phyloP scores from a whole-genome alignment of 108 stramenopile species.

The Nitzschia sp. region DNA sequence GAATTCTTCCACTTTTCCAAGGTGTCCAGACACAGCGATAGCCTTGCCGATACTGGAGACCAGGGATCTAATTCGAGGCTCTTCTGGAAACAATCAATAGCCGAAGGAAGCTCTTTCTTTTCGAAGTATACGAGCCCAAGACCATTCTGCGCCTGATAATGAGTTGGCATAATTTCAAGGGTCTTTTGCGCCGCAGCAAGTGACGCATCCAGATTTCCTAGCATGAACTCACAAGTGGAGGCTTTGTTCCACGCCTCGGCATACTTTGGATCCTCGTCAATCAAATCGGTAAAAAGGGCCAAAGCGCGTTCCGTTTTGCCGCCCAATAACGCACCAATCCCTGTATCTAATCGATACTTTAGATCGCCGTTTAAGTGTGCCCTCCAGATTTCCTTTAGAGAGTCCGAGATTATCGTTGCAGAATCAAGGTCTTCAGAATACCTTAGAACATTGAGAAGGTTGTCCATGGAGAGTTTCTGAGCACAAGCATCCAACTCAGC shows the following conservation, averaged over 20 bases:
- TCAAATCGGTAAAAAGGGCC: constrained; percentile 43
- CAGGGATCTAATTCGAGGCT: constrained; percentile 77
- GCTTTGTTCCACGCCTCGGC: constrained; percentile 78
- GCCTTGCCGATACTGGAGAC: constrained; percentile 65
- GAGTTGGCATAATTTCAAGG: constrained; percentile 50
- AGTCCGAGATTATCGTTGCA: constrained; percentile 55
- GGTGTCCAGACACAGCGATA: constrained; percentile 50
- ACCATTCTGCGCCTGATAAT: constrained; percentile 77
- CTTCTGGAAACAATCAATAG: constrained; percentile 53
- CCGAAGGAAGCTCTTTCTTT: constrained; percentile 39
- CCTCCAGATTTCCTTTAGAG: constrained; percentile 74
- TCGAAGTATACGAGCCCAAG: constrained; percentile 74
- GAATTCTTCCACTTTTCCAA: constrained; percentile 25
- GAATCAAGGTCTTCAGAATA: constrained; percentile 49
- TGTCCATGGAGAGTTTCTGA: constrained; percentile 52
- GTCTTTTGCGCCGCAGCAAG: constrained; percentile 55
- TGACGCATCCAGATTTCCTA: constrained; percentile 58
- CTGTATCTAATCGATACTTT: constrained; percentile 55
- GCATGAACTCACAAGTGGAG: constrained; percentile 63
- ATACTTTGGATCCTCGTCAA: constrained; percentile 63
- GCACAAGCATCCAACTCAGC: constrained; percentile 11
- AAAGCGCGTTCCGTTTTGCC: constrained; percentile 65
- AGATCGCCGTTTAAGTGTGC: constrained; percentile 50
- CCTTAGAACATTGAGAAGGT: constrained; percentile 51
- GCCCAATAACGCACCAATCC: constrained; percentile 52